Percentiles rank a stretch among this genome's conserved stretches.
phyloP scores from a whole-genome alignment of 2,329 filamentous ascomycete species.

The Talaromyces funiculosus region DNA sequence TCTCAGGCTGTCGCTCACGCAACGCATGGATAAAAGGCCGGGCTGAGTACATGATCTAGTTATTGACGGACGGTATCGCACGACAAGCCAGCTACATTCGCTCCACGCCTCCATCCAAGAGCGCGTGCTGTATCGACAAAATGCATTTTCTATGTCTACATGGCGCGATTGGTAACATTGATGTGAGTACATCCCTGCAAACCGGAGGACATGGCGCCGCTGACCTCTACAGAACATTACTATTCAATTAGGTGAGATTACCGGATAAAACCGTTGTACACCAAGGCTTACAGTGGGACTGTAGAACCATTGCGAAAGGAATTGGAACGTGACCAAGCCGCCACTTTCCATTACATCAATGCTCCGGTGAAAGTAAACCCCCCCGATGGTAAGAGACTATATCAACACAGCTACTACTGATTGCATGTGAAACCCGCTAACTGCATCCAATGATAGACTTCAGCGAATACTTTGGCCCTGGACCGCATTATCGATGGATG shows the following conservation, averaged over 20 bases:
- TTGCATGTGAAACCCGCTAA: not conserved
- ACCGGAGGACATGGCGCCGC: not conserved
- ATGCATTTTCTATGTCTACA: conserved; percentile 27
- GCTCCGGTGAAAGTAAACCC: not conserved
- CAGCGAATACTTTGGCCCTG: conserved; percentile 8
- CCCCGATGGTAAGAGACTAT: conserved; percentile 20
- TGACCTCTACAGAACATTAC: conserved; percentile 7
- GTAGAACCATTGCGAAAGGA: conserved; percentile 9
- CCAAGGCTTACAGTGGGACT: not conserved
- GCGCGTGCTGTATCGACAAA: no score
- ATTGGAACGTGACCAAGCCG: not conserved
- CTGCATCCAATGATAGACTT: not conserved
- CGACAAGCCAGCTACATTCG: no score
- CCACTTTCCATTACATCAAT: conserved; percentile 9
- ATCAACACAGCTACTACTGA: not conserved
- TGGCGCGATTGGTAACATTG: conserved; percentile 25
- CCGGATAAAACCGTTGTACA: not conserved
- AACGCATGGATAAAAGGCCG: no score
- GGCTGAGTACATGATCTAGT: no score
- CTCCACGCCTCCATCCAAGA: no score
- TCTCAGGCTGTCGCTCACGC: no score
- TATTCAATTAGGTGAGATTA: conserved; percentile 6
- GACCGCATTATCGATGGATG: conserved; percentile 12
- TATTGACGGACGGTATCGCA: no score
- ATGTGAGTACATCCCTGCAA: conserved; percentile 17